Base-by-base conservation (phyloP, 306 rosid genomes). In the Vigna nakashimae region DNA sequence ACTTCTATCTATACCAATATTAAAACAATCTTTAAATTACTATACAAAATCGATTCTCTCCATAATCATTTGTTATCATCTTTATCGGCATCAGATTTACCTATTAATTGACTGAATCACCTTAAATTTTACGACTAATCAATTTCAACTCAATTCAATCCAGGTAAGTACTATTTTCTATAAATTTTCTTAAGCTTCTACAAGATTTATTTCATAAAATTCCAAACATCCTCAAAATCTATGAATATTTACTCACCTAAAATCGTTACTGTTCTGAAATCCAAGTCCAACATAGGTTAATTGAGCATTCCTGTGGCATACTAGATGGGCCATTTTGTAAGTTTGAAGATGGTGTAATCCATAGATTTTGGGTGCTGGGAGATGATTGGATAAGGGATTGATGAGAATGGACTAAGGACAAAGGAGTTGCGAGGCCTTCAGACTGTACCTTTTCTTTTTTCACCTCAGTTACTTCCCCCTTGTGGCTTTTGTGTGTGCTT, bases 321-420 rank as follows among this genome's bases (percentile, higher is more conserved):
- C 5, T 22, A 28, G 9, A 65, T 36, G 71, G 34, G 53, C 36
- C 53, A 42, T 42, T 20, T 20, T 2, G 53, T 17, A 65, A 20
- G 34, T 18, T 42, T n/a, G 11, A 65, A 18, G 52, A 20, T 40
- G 71, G 34, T 20, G 64, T 17, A 79, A 70, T 60, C 73, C 57
- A 38, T 7, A 24, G 66, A 51, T 40, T 46, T 6, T 42, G 74
- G 5, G 60, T 14, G 43, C 45, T 5, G 51, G 24, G 7, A 66
- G 28, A 48, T 80, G 78, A 77, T 81, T 81, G 88, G 85, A 22
- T 15, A 65, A 14, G 34, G 16, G 15, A 52, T 4, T 49, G 66
- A 50, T 68, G 45, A 17, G 55, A 66, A 51, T 34, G 74, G 2
- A 16, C 1, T 73, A 84, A 81, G 9, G 84, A 76, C 84, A 67